Percentiles rank a stretch among this genome's conserved stretches.
Conservation (phyloP, 306 rosid species). For the Cercis canadensis region DNA sequence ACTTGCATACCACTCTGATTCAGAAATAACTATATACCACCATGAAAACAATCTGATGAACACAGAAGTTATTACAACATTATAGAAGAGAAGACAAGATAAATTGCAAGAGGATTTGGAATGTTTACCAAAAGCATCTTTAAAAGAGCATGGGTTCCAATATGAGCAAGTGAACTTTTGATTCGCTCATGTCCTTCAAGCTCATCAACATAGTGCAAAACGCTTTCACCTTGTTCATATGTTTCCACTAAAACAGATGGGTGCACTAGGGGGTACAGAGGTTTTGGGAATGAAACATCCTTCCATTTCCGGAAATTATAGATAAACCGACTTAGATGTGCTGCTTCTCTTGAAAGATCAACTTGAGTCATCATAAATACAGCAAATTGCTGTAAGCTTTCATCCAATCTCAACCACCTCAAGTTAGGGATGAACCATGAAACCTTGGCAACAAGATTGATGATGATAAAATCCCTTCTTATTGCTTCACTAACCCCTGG, state of each 20-base stretch:
- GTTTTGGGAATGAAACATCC: slow-evolving; percentile 82
- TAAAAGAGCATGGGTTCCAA: slow-evolving; percentile 74
- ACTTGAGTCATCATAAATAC: slow-evolving; percentile 82
- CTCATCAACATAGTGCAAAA: slow-evolving; percentile 64
- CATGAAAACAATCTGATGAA: slow-evolving; percentile 22
- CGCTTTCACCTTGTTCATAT: slow-evolving; percentile 76
- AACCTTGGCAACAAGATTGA: slow-evolving; percentile 61
- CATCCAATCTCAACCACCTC: slow-evolving; percentile 76
- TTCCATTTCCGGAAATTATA: slow-evolving; percentile 73
- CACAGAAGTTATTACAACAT: not conserved
- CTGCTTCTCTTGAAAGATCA: slow-evolving; percentile 87
- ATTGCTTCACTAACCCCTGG: slow-evolving; percentile 85
- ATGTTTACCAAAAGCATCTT: slow-evolving; percentile 82
- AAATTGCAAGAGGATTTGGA: slow-evolving; percentile 13
- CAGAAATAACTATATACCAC: slow-evolving; percentile 8
- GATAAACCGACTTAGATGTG: slow-evolving; percentile 74
- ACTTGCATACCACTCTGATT: no score
- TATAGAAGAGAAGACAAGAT: slow-evolving; percentile 13
- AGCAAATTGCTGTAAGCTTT: slow-evolving; percentile 74
- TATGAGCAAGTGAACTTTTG: slow-evolving; percentile 76
- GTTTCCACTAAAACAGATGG: slow-evolving; percentile 87
- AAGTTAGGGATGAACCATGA: slow-evolving; percentile 59
- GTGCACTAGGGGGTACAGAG: slow-evolving; percentile 80
- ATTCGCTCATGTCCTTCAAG: slow-evolving; percentile 67
- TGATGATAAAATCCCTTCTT: slow-evolving; percentile 72